A percentile compares a stretch with the other conserved stretches of the same genome.
These are phyloP conservation scores for Nakazawaea populi DNA, from an alignment of 805 yeast genomes.

Conservation along the genomic window DNA sequence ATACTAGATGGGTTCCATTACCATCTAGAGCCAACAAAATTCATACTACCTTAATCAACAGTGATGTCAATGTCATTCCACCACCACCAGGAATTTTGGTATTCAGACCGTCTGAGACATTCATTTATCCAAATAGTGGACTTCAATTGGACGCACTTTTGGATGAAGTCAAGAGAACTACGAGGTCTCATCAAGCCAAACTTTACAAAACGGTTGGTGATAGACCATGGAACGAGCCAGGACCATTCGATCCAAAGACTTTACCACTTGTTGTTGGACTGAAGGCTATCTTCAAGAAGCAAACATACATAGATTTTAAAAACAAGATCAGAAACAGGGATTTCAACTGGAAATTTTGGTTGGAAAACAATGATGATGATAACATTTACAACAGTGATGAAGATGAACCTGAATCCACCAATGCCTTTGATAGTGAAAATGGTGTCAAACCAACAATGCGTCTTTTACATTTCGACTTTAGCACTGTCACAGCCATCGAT, in stretches of 20 bases:
- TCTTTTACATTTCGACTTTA: slow-evolving; percentile 75
- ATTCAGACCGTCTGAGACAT: slow-evolving; percentile 75
- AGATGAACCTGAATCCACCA: slow-evolving; percentile 9
- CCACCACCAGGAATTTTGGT: slow-evolving; percentile 93
- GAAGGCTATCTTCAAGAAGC: neutral
- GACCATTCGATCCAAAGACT: slow-evolving; percentile 41
- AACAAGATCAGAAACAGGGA: slow-evolving; percentile 5
- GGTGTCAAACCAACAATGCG: slow-evolving; percentile 61
- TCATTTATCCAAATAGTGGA: slow-evolving; percentile 77
- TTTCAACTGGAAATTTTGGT: slow-evolving; percentile 6
- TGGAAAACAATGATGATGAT: slow-evolving; percentile 11
- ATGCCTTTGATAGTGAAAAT: slow-evolving; percentile 13
- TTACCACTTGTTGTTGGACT: slow-evolving; percentile 23
- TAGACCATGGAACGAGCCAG: slow-evolving; percentile 87
- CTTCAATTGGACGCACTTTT: slow-evolving; percentile 62
- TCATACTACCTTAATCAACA: slow-evolving; percentile 40
- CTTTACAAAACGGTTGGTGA: slow-evolving; percentile 40
- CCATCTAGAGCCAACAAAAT: slow-evolving; percentile 24
- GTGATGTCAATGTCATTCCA: slow-evolving; percentile 50
- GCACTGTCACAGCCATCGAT: slow-evolving; percentile 70
- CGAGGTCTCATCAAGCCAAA: slow-evolving; percentile 55
- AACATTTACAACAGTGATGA: slow-evolving; percentile 16
- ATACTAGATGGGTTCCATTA: slow-evolving; percentile 68
- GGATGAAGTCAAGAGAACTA: slow-evolving; percentile 56
- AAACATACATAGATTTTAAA: slow-evolving; percentile 12